Evolutionary conservation across 2,329 filamentous ascomycete species (phyloP), one percentile per base, ranked within the genome.

Genomic region (Penicillium occitanis): DNA sequence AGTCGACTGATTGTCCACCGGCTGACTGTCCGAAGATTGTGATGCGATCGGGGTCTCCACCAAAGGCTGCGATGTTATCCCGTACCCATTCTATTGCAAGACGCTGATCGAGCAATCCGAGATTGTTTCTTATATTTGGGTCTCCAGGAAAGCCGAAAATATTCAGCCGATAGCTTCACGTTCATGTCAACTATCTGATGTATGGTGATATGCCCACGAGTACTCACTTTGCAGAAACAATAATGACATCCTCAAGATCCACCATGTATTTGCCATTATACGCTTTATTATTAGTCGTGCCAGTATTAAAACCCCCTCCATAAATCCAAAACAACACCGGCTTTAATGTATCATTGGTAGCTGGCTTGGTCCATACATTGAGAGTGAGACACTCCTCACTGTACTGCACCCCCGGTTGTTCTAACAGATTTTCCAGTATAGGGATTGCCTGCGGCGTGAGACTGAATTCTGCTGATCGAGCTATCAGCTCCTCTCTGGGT

Each of bases 21-120:
- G 90, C 89, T 1, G 85, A 88, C 73, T 93, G 88, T 30, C 91
- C 91, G 88, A 89, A 92, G 67, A 94, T 89, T 0, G 90, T 93
- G 5, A 93, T 90, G 74, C 90, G 90, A 19, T 83, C 81, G 0
- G 90, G 88, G 73, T 94, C 91, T n/a, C 92, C 92, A 7, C 92
- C 92, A 73, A 95, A 96, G 0, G 86, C 83, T 0, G 80, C 87
- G 63, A 94, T 92, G 70, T 93, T 92, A 70, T 92, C 90, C 6
- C 89, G 87, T 0, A 91, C 86, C 91, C 91, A 94, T 73, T 93
- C 79, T 5, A 94, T 80, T 0, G 86, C 91, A 69, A 90, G 82
- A 30, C 90, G 84, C 71, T 93, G 90, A 71, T 94, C 91, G 0
- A 90, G 81, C 1, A 91, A 82, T 2, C 91, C 91, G 3, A 92